Evolutionary conservation across 2,329 filamentous ascomycete genomes (phyloP).

Genomic region (Hypomyces perniciosus): DNA sequence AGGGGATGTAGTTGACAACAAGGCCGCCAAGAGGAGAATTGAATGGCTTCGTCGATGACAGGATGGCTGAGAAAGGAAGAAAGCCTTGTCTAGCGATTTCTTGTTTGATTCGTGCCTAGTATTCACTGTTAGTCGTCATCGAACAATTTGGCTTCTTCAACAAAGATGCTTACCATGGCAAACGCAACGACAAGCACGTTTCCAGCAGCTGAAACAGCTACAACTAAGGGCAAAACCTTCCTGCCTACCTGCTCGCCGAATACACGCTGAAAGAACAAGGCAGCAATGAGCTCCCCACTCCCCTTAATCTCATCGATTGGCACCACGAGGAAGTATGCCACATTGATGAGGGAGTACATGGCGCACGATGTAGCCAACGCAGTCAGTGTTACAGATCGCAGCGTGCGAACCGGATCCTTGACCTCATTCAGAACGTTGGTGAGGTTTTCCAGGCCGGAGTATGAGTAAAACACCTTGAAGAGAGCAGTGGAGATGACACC

Average conservation of each 20-base stretch:
- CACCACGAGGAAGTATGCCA: constrained; percentile 57
- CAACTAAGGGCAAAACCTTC: constrained; percentile 53
- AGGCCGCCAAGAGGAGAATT: constrained; percentile 62
- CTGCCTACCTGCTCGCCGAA: constrained; percentile 56
- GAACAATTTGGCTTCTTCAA: too few relatives aligned
- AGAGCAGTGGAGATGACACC: constrained; percentile 60
- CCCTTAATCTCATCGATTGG: constrained; percentile 60
- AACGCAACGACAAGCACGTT: constrained; percentile 72
- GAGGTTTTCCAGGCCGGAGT: constrained; percentile 59
- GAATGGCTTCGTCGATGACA: constrained; percentile 62
- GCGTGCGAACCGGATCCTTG: constrained; percentile 58
- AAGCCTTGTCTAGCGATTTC: constrained; percentile 68
- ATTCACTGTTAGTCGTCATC: neutral
- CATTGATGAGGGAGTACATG: constrained; percentile 62
- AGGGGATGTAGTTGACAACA: constrained; percentile 63
- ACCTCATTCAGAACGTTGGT: constrained; percentile 70
- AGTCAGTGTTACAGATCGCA: constrained; percentile 55
- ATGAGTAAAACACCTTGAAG: constrained; percentile 65
- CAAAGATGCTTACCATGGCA: constrained; percentile 46
- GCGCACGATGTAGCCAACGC: constrained; percentile 56
- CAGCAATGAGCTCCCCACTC: constrained; percentile 62
- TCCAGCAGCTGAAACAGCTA: constrained; percentile 61
- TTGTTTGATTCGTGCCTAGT: constrained; percentile 62
- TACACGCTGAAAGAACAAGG: constrained; percentile 58
- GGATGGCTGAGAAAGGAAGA: constrained; percentile 53